Evolutionary conservation across 2,329 filamentous ascomycete species (phyloP), one percentile per base, ranked within the genome.

Genomic region (Aspergillus terreus): DNA sequence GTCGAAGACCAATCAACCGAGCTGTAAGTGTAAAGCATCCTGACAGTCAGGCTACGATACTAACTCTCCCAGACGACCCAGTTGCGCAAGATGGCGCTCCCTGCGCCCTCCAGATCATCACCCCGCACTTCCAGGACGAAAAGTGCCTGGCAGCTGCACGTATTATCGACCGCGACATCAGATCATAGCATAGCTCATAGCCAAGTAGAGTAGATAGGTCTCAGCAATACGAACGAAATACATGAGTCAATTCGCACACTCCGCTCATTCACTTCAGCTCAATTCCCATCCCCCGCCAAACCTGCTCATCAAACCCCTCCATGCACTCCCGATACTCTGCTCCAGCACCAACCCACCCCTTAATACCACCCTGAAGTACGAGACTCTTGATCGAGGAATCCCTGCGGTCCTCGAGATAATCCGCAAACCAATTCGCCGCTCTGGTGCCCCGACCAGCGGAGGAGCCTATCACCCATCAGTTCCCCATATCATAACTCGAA

Each of bases 361-460:
- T 79, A 58, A 83, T 78, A 0, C 81, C 81, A 0, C 75, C 81
- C 9, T 64, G 58, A 4, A 83, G 66, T 2, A 79, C 72, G 30
- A 80, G 49, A 54, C 80, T 83, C 55, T 77, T 53, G 61, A 82
- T 75, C 0, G 64, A 58, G 0, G 44, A 58, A 51, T 79, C 74
- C 1, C 63, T 60, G 33, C 73, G 61, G 1, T 76, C 68, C 2
- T 64, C 60, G 27, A 83, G 63, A 51, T 81, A 71, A 60, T 84
- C 81, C 4, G 69, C 70, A 59, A 84, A 78, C 81, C 80, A 84
- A 6, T 71, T 74, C 1, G 78, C 79, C 2, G 78, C 75, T n/a
- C 81, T 72, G 2, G 71, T 76, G 3, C 81, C 82, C 2, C 82
- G 76, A 4, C 81, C 81, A 2, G 57, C 56, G 1, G 78, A 83